A percentile compares a stretch with the other conserved stretches of the same genome.
Evolutionary conservation across 2,329 filamentous ascomycete species (phyloP).

Genomic region (Zopfia rhizophila): DNA sequence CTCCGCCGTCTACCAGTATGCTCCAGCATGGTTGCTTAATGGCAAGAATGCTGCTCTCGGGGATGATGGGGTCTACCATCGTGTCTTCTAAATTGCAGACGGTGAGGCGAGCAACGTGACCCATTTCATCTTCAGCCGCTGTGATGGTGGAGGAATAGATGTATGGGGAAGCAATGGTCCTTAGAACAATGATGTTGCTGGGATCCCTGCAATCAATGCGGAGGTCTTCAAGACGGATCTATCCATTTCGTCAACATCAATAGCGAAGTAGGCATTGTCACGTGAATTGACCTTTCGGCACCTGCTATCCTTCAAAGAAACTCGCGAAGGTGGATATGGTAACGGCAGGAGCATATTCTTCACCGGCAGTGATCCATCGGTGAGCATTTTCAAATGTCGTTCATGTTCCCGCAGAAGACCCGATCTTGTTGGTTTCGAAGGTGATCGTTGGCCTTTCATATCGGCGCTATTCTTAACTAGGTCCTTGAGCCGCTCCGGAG

Average conservation of each 20-base stretch:
- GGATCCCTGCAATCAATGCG: constrained; percentile 16
- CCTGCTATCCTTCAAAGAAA: constrained; percentile 9
- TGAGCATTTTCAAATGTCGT: constrained; percentile 24
- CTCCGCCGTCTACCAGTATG: constrained; percentile 21
- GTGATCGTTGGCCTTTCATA: constrained; percentile 11
- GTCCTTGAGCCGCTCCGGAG: constrained; percentile 27
- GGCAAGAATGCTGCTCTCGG: constrained; percentile 22
- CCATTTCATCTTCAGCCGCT: constrained; percentile 31
- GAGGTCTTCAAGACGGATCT: constrained; percentile 26
- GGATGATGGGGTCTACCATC: constrained; percentile 30
- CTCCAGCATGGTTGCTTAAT: constrained; percentile 37
- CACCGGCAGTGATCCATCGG: constrained; percentile 24
- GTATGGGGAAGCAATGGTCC: constrained; percentile 31
- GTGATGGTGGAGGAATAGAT: constrained; percentile 32
- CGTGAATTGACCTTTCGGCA: constrained; percentile 8
- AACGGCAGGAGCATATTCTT: constrained; percentile 29
- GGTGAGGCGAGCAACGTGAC: constrained; percentile 30
- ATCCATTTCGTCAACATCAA: background rate
- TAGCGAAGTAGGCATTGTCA: background rate
- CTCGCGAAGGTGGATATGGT: constrained; percentile 31
- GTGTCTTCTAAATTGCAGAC: constrained; percentile 37
- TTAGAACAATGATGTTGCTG: constrained; percentile 21
- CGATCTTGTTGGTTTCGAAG: constrained; percentile 17
- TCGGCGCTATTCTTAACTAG: constrained; percentile 18
- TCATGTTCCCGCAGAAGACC: constrained; percentile 27